phyloP scores from a whole-genome alignment of 306 rosid species.

The Fragaria iinumae region DNA sequence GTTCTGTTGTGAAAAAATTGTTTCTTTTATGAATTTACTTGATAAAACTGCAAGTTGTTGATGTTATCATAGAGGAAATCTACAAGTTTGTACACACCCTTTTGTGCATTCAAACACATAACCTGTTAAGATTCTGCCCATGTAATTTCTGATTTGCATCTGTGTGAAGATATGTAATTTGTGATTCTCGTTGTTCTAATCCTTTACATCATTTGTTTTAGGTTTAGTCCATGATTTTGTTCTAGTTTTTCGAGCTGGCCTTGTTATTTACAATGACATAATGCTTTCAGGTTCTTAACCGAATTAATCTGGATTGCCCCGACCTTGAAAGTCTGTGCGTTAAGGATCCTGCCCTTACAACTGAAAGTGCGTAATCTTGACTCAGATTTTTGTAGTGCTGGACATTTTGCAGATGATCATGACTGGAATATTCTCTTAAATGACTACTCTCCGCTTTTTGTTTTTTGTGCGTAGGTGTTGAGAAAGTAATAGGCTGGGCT shows the following conservation, averaged over 20 bases:
- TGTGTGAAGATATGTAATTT: not conserved
- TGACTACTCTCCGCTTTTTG: not conserved
- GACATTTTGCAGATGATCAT: constrained; percentile 7
- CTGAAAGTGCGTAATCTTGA: constrained; percentile 56
- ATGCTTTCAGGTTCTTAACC: constrained; percentile 73
- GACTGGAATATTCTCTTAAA: constrained; percentile 19
- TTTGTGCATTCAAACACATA: not conserved
- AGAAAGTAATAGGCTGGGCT: constrained; percentile 87
- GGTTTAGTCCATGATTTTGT: not conserved
- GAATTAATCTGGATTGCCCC: constrained; percentile 71
- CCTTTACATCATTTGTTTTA: not conserved
- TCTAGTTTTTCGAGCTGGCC: constrained; percentile 8
- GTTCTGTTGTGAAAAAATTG: not conserved
- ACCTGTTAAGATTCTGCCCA: not conserved
- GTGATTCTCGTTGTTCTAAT: not conserved
- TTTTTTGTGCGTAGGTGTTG: constrained; percentile 50
- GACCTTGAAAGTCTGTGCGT: constrained; percentile 68
- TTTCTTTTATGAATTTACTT: not conserved
- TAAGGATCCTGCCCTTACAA: constrained; percentile 75
- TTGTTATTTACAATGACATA: constrained; percentile 21
- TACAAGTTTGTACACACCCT: not conserved
- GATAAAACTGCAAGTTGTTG: not conserved
- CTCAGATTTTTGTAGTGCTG: constrained; percentile 3
- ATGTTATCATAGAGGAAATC: not conserved
- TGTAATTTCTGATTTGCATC: not conserved